Conservation (phyloP, 1,284 basidiomycete genomes). For the Ustilago bromivora region DNA sequence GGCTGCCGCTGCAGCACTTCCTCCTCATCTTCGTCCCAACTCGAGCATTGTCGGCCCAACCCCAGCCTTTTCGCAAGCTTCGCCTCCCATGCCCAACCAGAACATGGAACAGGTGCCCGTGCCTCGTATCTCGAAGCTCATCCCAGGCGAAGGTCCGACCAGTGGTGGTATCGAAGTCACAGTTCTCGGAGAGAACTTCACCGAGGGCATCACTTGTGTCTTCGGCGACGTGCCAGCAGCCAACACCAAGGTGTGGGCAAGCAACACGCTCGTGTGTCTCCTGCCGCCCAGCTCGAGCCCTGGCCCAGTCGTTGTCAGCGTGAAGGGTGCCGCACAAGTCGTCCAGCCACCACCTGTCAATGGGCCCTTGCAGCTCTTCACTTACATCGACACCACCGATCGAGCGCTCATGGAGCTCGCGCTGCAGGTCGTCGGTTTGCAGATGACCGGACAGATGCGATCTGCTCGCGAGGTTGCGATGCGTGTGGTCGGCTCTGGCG, state of each 20-base stretch:
- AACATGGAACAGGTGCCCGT: conserved; percentile 55
- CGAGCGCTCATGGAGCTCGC: conserved; percentile 93
- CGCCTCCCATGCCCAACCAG: conserved; percentile 35
- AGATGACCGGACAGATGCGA: conserved; percentile 95
- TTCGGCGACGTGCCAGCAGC: conserved; percentile 88
- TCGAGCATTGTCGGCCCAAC: conserved; percentile 3
- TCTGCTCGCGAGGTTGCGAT: conserved; percentile 88
- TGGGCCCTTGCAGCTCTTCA: conserved; percentile 74
- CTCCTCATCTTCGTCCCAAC: conserved; percentile 42
- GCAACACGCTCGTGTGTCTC: conserved; percentile 91
- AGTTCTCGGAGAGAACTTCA: conserved; percentile 82
- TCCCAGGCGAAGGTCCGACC: conserved; percentile 87
- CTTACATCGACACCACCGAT: conserved; percentile 90
- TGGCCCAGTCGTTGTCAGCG: conserved; percentile 90
- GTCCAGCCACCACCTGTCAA: conserved; percentile 67
- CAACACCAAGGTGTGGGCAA: conserved; percentile 89
- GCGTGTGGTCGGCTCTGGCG: conserved; percentile 70
- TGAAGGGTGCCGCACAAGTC: conserved; percentile 67
- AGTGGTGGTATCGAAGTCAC: conserved; percentile 93
- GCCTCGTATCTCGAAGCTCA: conserved; percentile 66
- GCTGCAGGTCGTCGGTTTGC: conserved; percentile 90
- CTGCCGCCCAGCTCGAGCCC: conserved; percentile 84
- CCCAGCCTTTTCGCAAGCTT: conserved; percentile 27
- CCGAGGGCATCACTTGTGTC: conserved; percentile 76
- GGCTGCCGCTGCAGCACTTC: conserved; percentile 70